Base-by-base conservation (phyloP, 176 grass and related monocot genomes). In the Musa schizocarpa region DNA sequence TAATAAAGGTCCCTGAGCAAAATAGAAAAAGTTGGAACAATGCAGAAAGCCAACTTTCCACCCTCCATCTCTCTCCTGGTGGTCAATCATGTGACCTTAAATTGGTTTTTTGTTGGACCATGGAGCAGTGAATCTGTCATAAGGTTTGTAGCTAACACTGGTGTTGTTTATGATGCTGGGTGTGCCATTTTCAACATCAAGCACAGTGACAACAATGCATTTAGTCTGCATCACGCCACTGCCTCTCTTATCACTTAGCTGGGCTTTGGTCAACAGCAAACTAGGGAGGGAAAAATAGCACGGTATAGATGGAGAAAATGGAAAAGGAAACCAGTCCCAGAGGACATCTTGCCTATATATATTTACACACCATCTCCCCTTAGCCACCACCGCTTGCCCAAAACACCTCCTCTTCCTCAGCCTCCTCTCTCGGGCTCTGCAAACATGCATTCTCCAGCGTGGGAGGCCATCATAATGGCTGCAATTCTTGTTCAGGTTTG, bases 401-500 rank as follows among this genome's bases (percentile, higher is more conserved):
- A 8, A 23, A 12, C 48, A 53, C 74, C 59, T 68, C 8, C 22
- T 54, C 4, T 11, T 8, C 11, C 9, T 21, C 25, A 9, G 19
- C 25, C 48, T 34, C 13, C 21, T 0, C 48, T n/a, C 24, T 58
- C 17, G 75, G 17, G 8, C 27, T n/a, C 9, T 57, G 7, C 21
- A 54, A 53, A 55, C 29, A 80, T 80, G 78, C 57, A 54, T 5
- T 19, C 8, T 64, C n/a, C 65, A 9, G 19, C 78, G 65, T 53
- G 68, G 78, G 64, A 64, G 48, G 68, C 78, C 69, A 73, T 73
- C 55, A 8, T 50, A 27, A 53, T 80, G 53, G 77, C 65, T 23
- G 77, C 52, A 50, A 13, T 53, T 12, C 65, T 79, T 13, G 49
- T 53, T 11, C 65, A 48, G 24, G 9, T 56, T 12, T 72, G 69